Percentiles rank a stretch among this genome's conserved stretches.
Evolutionary conservation across 75 land plant species (phyloP).

Genomic region (Cunninghamia lanceolata): DNA sequence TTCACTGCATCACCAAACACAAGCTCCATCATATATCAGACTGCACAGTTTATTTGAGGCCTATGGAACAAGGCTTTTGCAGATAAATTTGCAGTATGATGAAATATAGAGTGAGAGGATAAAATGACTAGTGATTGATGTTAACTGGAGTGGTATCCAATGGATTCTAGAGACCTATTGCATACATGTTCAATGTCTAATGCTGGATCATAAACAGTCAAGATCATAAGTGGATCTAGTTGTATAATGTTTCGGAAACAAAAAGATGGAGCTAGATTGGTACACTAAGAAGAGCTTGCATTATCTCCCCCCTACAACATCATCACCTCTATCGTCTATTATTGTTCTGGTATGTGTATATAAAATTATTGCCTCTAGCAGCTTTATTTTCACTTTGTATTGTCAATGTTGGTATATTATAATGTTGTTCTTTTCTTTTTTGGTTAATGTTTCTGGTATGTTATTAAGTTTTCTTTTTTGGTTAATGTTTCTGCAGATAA

Average conservation of each 20-base stretch:
- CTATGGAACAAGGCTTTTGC: background rate
- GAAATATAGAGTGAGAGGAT: background rate
- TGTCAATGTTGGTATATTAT: background rate
- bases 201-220: background rate
- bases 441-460: too few relatives aligned
- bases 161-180: background rate
- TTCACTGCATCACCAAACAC: background rate
- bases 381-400: background rate
- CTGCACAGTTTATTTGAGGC: background rate
- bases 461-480: background rate
- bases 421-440: too few relatives aligned
- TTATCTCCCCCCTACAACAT: background rate
- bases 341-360: conserved; percentile 5
- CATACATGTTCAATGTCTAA: background rate
- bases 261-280: conserved; percentile 5
- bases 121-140: background rate
- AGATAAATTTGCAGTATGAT: background rate
- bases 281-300: conserved; percentile 8
- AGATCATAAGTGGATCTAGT: background rate
- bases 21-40: background rate
- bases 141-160: background rate
- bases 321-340: conserved; percentile 1
- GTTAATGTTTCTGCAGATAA: background rate
- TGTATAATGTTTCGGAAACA: background rate
- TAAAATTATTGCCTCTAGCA: background rate